phyloP scores from a whole-genome alignment of 768 basidiomycete species.

The Tulasnella sp. region DNA sequence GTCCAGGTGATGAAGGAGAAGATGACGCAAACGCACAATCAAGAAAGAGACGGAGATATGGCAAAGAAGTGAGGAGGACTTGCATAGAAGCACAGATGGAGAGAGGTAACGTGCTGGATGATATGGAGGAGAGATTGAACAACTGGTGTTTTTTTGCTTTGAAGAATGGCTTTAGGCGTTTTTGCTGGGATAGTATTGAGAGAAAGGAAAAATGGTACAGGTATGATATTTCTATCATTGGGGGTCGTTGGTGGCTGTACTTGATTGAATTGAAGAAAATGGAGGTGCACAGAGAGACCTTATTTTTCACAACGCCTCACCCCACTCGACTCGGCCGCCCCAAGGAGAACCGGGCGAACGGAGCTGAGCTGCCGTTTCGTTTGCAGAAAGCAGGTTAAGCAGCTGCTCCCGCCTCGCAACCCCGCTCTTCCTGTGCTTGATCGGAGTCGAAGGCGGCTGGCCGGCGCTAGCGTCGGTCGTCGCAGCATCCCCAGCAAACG shows the following conservation, averaged over 20 bases:
- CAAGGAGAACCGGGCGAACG: constrained; percentile 1
- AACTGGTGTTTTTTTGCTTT: background rate
- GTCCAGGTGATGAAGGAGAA: background rate
- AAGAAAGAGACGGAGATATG: background rate
- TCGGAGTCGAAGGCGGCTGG: background rate
- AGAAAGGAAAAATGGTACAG: background rate
- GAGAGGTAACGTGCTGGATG: background rate
- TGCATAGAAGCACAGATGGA: background rate
- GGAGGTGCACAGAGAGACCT: background rate
- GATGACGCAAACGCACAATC: background rate
- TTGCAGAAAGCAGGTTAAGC: background rate
- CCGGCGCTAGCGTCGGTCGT: background rate
- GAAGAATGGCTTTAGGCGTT: background rate
- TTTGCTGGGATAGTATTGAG: background rate
- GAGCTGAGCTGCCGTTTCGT: background rate
- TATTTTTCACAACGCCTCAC: background rate
- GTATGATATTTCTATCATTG: constrained; percentile 1
- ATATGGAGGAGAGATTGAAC: background rate
- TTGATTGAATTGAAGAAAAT: background rate
- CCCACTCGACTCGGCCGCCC: constrained; percentile 8
- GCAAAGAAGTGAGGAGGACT: background rate
- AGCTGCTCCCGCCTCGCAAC: background rate
- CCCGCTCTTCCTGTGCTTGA: background rate
- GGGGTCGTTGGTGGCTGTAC: background rate
- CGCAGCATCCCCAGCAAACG: background rate